Evolutionary conservation across 2,329 filamentous ascomycete genomes (phyloP).

Genomic region (Lasiodiplodia hormozganensis): DNA sequence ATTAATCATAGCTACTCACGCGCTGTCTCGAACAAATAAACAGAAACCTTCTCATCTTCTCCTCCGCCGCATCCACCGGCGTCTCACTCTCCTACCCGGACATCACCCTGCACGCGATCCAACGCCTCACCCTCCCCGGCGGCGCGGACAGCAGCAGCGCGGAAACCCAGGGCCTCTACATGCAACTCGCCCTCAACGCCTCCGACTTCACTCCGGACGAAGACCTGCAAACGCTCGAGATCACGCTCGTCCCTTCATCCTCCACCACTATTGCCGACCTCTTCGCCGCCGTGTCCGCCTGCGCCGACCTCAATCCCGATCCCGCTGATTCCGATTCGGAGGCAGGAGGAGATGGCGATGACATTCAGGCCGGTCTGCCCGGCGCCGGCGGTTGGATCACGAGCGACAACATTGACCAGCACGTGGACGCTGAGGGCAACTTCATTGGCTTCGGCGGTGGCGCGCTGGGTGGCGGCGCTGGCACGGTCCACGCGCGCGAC

Average conservation of each 20-base stretch:
- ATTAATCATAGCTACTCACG: conserved; percentile 29
- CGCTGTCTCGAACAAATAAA: conserved; percentile 22
- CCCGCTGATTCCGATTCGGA: conserved; percentile 61
- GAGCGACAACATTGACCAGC: conserved; percentile 86
- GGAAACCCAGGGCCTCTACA: conserved; percentile 39
- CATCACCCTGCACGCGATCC: conserved; percentile 77
- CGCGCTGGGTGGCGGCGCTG: conserved; percentile 46
- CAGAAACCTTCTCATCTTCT: conserved; percentile 70
- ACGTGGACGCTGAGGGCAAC: conserved; percentile 52
- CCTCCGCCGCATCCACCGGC: conserved; percentile 62
- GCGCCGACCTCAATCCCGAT: conserved; percentile 79
- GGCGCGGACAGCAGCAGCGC: background rate
- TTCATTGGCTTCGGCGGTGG: conserved; percentile 41
- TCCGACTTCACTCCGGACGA: conserved; percentile 66
- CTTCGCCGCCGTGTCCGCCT: conserved; percentile 74
- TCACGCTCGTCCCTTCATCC: conserved; percentile 67
- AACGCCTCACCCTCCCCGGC: conserved; percentile 55
- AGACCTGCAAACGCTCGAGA: conserved; percentile 68
- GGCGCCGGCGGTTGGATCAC: conserved; percentile 87
- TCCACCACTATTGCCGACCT: conserved; percentile 54
- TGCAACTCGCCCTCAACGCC: conserved; percentile 55
- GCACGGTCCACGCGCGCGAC: conserved; percentile 44
- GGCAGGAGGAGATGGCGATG: conserved; percentile 58
- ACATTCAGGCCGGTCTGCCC: conserved; percentile 58
- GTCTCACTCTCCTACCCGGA: conserved; percentile 75